phyloP scores from a whole-genome alignment of 2,329 filamentous ascomycete genomes.

The Hypomyces rosellus region DNA sequence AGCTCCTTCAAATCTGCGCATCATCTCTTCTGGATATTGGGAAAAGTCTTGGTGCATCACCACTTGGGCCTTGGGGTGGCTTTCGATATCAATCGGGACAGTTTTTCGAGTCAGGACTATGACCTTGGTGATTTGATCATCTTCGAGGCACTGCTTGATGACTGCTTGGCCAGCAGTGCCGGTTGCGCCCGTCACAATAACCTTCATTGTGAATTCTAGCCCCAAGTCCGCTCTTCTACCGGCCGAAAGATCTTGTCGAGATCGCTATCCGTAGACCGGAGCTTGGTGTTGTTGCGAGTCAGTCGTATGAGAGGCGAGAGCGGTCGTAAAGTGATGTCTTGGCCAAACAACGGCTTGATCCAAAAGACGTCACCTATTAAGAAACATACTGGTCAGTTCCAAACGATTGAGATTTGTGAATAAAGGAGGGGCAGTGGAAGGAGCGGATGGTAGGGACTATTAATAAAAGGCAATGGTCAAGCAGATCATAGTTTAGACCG shows the following conservation, averaged over 20 bases:
- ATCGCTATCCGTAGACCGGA: neutral
- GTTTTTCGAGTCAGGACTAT: constrained; percentile 44
- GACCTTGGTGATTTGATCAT: constrained; percentile 44
- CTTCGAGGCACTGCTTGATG: constrained; percentile 43
- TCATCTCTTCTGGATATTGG: constrained; percentile 36
- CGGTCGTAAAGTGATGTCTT: neutral
- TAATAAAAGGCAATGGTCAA: neutral
- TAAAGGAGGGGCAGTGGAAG: neutral
- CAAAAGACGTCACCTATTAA: constrained; percentile 5
- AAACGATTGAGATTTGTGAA: neutral
- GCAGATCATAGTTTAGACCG: constrained; percentile 5
- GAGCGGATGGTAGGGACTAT: neutral
- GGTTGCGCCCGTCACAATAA: constrained; percentile 54
- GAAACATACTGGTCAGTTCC: neutral
- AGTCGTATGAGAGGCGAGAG: neutral
- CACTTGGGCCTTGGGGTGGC: constrained; percentile 43
- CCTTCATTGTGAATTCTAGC: constrained; percentile 40
- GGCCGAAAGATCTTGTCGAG: too few species aligned
- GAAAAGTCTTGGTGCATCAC: constrained; percentile 48
- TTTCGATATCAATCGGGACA: constrained; percentile 35
- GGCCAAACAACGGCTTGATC: neutral
- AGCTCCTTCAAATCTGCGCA: constrained; percentile 40
- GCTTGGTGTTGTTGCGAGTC: neutral
- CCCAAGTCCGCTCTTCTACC: too few species aligned
- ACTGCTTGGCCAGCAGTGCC: constrained; percentile 51